Conservation (phyloP, 2,329 filamentous ascomycete species). For the Dothistroma septosporum region DNA sequence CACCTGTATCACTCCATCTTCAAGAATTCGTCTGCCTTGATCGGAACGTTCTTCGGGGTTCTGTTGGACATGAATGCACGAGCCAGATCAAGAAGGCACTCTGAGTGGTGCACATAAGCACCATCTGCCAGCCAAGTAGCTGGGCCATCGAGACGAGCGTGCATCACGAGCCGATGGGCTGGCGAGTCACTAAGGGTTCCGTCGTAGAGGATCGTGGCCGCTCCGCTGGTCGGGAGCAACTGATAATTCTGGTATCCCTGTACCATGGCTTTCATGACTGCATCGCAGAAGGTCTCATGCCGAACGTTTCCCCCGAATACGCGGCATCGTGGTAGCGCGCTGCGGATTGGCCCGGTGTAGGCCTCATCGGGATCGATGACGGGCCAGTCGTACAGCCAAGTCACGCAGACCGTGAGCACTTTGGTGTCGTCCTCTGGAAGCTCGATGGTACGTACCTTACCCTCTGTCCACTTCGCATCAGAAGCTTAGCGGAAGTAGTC, state of each 20-base stretch:
- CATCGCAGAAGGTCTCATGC: slow-evolving; percentile 7
- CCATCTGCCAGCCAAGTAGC: neutral
- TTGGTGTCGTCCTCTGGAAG: neutral
- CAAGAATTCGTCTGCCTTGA: no score
- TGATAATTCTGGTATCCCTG: neutral
- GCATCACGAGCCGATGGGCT: slow-evolving; percentile 2
- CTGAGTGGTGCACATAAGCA: neutral
- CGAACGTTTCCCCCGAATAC: slow-evolving; percentile 13
- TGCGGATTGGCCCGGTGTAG: no score
- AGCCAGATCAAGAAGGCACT: neutral
- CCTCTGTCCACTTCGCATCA: slow-evolving; percentile 12
- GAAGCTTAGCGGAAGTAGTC: slow-evolving; percentile 9
- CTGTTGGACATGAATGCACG: no score
- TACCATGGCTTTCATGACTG: neutral
- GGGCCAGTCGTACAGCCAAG: neutral
- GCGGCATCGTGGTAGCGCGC: neutral
- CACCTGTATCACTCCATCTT: no score
- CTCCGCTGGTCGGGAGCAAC: neutral
- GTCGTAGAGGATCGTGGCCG: slow-evolving; percentile 3
- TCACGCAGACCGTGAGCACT: neutral
- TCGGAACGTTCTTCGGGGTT: no score
- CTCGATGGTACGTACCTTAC: neutral
- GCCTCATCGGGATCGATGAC: neutral
- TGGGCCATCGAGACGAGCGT: neutral
- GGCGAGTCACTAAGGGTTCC: slow-evolving; percentile 1